Conservation (phyloP, 371 early-diverging fungal species). For the Lichtheimia ornata region DNA sequence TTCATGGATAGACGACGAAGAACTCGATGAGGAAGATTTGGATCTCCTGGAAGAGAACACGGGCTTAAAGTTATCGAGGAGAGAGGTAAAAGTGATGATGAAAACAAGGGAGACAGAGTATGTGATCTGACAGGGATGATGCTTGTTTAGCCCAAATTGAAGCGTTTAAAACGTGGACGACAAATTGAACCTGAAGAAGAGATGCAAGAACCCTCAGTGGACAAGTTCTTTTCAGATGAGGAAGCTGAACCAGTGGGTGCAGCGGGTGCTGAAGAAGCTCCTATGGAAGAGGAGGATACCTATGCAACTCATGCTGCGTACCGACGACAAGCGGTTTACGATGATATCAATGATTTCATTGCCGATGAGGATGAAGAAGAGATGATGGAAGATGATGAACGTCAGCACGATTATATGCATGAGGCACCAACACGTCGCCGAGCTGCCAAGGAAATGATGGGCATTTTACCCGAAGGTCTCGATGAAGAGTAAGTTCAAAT, state of each 20-base stretch:
- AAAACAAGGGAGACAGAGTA: too few species aligned
- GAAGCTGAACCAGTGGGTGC: constrained; percentile 41
- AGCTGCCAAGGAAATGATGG: constrained; percentile 41
- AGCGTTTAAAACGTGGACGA: constrained; percentile 73
- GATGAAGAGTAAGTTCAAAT: constrained; percentile 39
- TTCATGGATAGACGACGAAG: constrained; percentile 49
- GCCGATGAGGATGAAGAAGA: constrained; percentile 74
- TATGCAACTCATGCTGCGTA: constrained; percentile 18
- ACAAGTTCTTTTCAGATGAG: constrained; percentile 63
- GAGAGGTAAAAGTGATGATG: constrained; percentile 6
- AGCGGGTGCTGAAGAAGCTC: constrained; percentile 19
- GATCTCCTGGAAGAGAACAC: constrained; percentile 86
- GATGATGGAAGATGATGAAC: constrained; percentile 30
- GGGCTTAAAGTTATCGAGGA: constrained; percentile 59
- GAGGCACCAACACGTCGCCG: constrained; percentile 29
- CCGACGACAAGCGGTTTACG: constrained; percentile 49
- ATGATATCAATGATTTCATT: constrained; percentile 70
- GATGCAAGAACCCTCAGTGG: constrained; percentile 32
- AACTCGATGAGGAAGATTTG: constrained; percentile 88
- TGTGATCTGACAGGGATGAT: background rate
- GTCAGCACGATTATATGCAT: constrained; percentile 28
- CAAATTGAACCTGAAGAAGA: constrained; percentile 33
- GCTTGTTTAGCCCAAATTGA: constrained; percentile 52
- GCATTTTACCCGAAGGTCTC: constrained; percentile 42
- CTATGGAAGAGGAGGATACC: constrained; percentile 37